Evolutionary conservation across 352 stramenopile species (phyloP).

Genomic region (Phytophthora boehmeriae): DNA sequence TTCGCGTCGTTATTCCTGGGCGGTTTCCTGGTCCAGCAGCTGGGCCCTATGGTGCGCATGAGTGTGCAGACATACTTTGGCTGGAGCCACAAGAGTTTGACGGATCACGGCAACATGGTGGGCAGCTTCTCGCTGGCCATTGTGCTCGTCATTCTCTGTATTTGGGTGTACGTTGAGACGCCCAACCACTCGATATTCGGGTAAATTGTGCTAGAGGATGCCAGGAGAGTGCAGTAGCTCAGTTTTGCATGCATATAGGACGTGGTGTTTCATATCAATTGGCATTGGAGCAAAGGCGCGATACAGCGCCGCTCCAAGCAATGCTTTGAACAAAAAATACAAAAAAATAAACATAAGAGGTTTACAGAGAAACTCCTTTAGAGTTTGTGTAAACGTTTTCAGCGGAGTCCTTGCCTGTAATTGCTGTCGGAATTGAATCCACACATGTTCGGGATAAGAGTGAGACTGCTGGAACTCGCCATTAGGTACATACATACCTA

Average conservation of each 20-base stretch:
- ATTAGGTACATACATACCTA: no score
- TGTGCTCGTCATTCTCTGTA: slow-evolving; percentile 68
- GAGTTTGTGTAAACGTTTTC: no score
- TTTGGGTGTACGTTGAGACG: slow-evolving; percentile 85
- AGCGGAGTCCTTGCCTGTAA: no score
- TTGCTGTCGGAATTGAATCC: slow-evolving; percentile 1
- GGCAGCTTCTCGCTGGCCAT: slow-evolving; percentile 71
- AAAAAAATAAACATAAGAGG: slow-evolving; percentile 3
- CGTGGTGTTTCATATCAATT: slow-evolving; percentile 36
- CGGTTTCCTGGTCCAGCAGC: slow-evolving; percentile 59
- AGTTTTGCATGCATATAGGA: slow-evolving; percentile 39
- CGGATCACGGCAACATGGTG: slow-evolving; percentile 78
- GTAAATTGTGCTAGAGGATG: slow-evolving; percentile 32
- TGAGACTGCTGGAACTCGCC: no score
- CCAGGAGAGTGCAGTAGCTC: slow-evolving; percentile 19
- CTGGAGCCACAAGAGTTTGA: slow-evolving; percentile 81
- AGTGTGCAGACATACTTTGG: slow-evolving; percentile 77
- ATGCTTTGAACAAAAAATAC: slow-evolving; percentile 36
- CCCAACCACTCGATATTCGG: slow-evolving; percentile 50
- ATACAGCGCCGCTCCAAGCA: slow-evolving; percentile 17
- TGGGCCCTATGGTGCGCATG: slow-evolving; percentile 77
- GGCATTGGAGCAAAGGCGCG: slow-evolving; percentile 8
- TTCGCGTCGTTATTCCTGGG: slow-evolving; percentile 72
- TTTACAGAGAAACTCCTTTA: no score
- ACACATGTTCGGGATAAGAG: not conserved